Base-by-base conservation (phyloP, 2,329 filamentous ascomycete genomes). In the Cucurbitaria berberidis region DNA sequence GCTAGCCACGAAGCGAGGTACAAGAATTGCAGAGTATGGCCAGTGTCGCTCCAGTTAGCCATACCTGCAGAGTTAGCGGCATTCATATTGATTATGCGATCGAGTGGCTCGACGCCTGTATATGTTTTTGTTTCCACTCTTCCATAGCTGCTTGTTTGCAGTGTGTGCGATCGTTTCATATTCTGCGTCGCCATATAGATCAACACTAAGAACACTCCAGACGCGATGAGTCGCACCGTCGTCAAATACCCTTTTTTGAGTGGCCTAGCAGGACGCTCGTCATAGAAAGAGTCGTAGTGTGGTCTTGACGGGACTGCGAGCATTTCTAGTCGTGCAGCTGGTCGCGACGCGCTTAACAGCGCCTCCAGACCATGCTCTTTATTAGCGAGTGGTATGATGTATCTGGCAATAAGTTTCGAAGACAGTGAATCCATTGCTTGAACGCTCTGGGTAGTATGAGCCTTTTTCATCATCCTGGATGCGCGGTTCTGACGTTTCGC, bases 231-330 rank as follows among this genome's bases (percentile, higher is more conserved):
- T 18, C 18, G 21, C 22, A 3, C 16, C 21, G n/a, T 2, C 15
- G 4, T 27, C 15, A n/a, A 26, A 16, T 29, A 6, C 9, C 29
- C 27, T 5, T 15, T 26, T 16, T 35, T 27, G 9, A 53, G 29
- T 3, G 53, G 53, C 16, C 13, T 53, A 10, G 44, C 43, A 3
- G 49, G 29, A 3, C 46, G 50, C 35, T 57, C 50, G 18, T 57
- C 53, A 18, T 11, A n/a, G 21, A 19, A 57, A 0, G 36, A 41
- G 3, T 53, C 40, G 21, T 19, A 45, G 19, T 45, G 50, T 5
- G 21, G 26, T 13, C 45, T 35, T 13, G 40, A 30, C 5, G 49
- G 53, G 4, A 57, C 24, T 18, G 36, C 16, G 2, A 53, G 24
- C 50, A 53, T 49, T 1, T 46, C 38, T 7, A 57, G 40, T 21